These are phyloP conservation scores for Hypoxylon rickii DNA, from an alignment of 495 filamentous ascomycete species.

Conservation along the genomic window DNA sequence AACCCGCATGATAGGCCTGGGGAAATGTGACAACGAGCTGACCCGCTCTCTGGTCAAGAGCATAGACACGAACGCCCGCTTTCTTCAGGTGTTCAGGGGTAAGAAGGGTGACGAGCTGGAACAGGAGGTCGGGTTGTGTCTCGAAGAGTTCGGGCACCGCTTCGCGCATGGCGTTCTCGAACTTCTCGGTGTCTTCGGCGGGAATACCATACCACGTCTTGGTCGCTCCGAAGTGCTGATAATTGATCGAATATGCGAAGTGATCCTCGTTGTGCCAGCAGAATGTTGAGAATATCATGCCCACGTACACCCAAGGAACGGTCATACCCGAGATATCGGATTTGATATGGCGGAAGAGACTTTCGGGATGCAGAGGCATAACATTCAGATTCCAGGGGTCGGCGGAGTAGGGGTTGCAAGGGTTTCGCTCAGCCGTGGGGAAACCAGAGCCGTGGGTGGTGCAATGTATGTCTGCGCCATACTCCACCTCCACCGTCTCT, in stretches of 20 bases:
- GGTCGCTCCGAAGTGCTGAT: constrained; percentile 97
- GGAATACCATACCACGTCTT: constrained; percentile 99
- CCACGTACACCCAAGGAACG: constrained; percentile 99
- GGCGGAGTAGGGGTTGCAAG: constrained; percentile 78
- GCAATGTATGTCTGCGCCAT: constrained; percentile 97
- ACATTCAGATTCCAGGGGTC: constrained; percentile 98
- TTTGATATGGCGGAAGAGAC: constrained; percentile 95
- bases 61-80: constrained; percentile 90
- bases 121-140: constrained; percentile 93
- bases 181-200: constrained; percentile 87
- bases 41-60: constrained; percentile 90
- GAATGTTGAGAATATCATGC: constrained; percentile 99
- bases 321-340: constrained; percentile 99
- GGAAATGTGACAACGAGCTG: constrained; percentile 97
- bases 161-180: constrained; percentile 92
- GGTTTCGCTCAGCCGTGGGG: constrained; percentile 91
- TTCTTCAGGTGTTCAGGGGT: constrained; percentile 94
- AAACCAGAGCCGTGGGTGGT: constrained; percentile 98
- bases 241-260: constrained; percentile 97
- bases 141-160: constrained; percentile 97
- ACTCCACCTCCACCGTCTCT: constrained; percentile 96
- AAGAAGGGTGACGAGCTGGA: constrained; percentile 93
- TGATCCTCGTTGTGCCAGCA: constrained; percentile 99
- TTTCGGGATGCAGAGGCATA: constrained; percentile 86
- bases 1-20: constrained; percentile 88